Evolutionary conservation across 176 grass and related monocot species (phyloP).

Genomic region (Aegilops longissima): DNA sequence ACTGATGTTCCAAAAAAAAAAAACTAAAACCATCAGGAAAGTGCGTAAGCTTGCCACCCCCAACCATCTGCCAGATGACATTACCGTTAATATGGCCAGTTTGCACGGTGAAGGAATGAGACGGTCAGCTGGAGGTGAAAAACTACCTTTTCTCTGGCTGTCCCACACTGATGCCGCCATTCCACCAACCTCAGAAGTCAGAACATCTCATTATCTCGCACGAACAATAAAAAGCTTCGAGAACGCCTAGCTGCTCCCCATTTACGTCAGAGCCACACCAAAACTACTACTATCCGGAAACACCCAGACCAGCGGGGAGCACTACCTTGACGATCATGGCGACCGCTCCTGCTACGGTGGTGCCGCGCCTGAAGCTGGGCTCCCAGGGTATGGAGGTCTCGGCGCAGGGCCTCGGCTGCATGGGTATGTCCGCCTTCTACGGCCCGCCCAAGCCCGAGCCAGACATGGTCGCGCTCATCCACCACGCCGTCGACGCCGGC

Average conservation of each 20-base stretch:
- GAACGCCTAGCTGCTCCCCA: background rate
- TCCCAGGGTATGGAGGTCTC: conserved; percentile 79
- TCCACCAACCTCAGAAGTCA: too few relatives aligned
- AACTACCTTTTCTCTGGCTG: too few relatives aligned
- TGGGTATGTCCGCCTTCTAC: conserved; percentile 79
- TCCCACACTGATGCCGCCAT: too few relatives aligned
- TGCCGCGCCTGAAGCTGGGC: conserved; percentile 49
- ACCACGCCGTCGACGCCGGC: conserved; percentile 58
- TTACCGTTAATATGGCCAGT: too few relatives aligned
- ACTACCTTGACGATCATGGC: background rate
- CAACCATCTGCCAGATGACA: too few relatives aligned
- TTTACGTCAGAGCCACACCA: background rate
- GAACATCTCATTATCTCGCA: too few relatives aligned
- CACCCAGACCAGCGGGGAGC: background rate
- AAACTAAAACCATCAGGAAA: too few relatives aligned
- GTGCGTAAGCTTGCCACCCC: too few relatives aligned
- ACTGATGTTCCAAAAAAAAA: too few relatives aligned
- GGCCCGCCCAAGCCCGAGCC: conserved; percentile 62
- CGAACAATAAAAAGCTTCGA: too few relatives aligned
- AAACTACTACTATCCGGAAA: background rate
- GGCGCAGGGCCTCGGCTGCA: conserved; percentile 70
- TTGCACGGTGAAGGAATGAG: too few relatives aligned
- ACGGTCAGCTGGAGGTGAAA: too few relatives aligned
- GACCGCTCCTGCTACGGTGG: background rate
- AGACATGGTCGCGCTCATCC: conserved; percentile 76